phyloP scores from a whole-genome alignment of 352 stramenopile species.

The Globisporangium okanoganense region DNA sequence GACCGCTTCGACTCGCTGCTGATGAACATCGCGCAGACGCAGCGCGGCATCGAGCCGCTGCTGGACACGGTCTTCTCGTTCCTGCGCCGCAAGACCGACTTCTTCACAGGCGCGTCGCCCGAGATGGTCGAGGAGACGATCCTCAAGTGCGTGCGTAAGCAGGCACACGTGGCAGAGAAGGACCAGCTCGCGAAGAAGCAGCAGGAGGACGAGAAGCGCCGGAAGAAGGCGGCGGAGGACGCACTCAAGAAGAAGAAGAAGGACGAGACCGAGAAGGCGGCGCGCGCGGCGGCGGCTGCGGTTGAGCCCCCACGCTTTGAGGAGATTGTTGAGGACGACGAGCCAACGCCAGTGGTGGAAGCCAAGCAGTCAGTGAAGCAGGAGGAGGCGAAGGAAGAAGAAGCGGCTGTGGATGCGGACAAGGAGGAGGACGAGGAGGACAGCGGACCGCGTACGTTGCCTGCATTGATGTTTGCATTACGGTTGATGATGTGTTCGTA shows the following conservation, averaged over 20 bases:
- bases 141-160: conserved; percentile 90
- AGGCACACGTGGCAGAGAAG: conserved; percentile 83
- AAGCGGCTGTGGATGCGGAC: conserved; percentile 22
- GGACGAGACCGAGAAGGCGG: conserved; percentile 31
- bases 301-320: conserved; percentile 66
- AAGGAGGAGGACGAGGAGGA: conserved; percentile 64
- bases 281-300: conserved; percentile 20
- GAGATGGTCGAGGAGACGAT: conserved; percentile 81
- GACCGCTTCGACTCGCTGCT: conserved; percentile 94
- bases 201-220: conserved; percentile 73
- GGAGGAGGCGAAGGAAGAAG: background rate
- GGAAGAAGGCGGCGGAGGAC: conserved; percentile 49
- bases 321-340: conserved; percentile 68
- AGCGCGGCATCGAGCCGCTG: conserved; percentile 96
- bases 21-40: conserved; percentile 96
- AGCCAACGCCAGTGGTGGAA: background rate
- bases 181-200: conserved; percentile 75
- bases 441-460: conserved; percentile 47
- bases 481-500: background rate
- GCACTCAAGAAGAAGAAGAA: conserved; percentile 57
- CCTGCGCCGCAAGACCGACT: conserved; percentile 98
- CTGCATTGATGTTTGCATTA: background rate
- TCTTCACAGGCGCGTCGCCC: conserved; percentile 92
- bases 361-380: background rate
- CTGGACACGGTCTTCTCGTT: conserved; percentile 99